A percentile compares a stretch with the other conserved stretches of the same genome.
Conservation (phyloP, 306 rosid species). For the Casuarina equisetifolia region DNA sequence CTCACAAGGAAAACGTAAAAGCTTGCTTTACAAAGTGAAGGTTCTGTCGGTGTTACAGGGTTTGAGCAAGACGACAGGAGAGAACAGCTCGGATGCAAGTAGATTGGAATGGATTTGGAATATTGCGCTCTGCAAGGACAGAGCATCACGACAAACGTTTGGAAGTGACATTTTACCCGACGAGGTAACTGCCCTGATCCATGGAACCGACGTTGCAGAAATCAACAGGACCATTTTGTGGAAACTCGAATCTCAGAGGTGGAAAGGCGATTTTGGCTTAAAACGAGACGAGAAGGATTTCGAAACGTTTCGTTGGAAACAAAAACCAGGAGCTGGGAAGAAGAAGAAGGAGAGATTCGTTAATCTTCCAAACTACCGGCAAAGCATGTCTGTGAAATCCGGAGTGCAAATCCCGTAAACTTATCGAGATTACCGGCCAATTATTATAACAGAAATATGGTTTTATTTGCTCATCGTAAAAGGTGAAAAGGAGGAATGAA, state of each 20-base stretch:
- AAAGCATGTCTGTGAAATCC: neutral
- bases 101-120: neutral
- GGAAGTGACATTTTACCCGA: neutral
- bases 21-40: conserved; percentile 7
- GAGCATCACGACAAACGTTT: conserved; percentile 5
- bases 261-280: neutral
- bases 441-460: neutral
- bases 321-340: neutral
- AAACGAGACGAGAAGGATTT: neutral
- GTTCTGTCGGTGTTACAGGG: conserved; percentile 10
- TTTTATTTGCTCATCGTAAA: too few species aligned
- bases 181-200: neutral
- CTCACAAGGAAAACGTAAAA: conserved; percentile 10
- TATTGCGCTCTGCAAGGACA: neutral
- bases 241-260: neutral
- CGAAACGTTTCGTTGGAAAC: neutral
- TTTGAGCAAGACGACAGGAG: conserved; percentile 32
- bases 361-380: neutral
- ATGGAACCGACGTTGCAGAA: conserved; percentile 1
- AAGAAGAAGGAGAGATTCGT: conserved; percentile 11
- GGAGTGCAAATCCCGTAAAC: conserved; percentile 26
- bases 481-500: neutral
- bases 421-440: neutral
- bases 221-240: neutral
- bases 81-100: conserved; percentile 24